These are phyloP conservation scores for Fraxinus baroniana DNA, from an alignment of 305 asterid species.

Conservation along the genomic window DNA sequence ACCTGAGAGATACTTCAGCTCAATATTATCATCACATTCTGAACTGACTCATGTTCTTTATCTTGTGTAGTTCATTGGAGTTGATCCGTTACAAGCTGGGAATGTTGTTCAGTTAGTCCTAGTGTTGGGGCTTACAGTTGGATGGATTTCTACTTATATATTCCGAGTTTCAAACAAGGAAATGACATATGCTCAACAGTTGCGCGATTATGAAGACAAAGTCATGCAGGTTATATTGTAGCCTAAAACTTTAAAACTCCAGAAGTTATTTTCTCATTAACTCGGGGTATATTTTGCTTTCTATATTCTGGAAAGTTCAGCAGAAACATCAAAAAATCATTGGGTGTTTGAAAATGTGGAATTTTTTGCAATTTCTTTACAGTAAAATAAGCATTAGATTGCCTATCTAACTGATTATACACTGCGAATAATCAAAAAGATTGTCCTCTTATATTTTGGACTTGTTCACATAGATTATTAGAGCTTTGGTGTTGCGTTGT, in stretches of 20 bases:
- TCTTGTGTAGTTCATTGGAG: conserved; percentile 66
- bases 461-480: background rate
- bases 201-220: conserved; percentile 36
- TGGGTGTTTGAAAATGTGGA: background rate
- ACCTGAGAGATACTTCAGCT: background rate
- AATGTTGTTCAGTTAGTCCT: conserved; percentile 85
- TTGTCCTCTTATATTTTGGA: background rate
- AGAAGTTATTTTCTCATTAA: background rate
- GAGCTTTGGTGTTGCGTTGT: background rate
- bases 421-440: background rate
- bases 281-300: background rate
- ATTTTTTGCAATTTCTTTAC: background rate
- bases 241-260: background rate
- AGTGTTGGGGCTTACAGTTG: conserved; percentile 70
- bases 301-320: background rate
- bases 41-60: conserved; percentile 12
- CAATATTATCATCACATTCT: conserved; percentile 1
- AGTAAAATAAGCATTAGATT: background rate
- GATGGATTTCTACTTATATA: conserved; percentile 93
- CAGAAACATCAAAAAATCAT: background rate
- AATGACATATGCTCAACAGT: conserved; percentile 91
- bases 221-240: background rate
- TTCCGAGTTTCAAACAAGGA: conserved; percentile 93
- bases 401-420: background rate
- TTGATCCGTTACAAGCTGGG: conserved; percentile 89